Conservation (phyloP, 1,284 basidiomycete genomes). For the Microbotryomycetes sp. region DNA sequence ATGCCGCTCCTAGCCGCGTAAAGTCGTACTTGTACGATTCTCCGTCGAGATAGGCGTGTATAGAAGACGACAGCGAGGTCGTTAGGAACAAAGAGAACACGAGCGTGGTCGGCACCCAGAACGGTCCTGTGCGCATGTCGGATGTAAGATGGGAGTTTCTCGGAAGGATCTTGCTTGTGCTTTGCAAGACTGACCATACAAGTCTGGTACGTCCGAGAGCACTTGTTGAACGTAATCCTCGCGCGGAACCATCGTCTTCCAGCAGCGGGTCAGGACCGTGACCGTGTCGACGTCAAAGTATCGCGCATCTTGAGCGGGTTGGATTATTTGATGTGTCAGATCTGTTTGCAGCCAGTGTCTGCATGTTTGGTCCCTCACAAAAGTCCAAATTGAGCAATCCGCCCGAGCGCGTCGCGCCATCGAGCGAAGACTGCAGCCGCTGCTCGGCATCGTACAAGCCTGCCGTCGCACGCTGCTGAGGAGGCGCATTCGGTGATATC, state of each 20-base stretch:
- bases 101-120: conserved; percentile 90
- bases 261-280: conserved; percentile 43
- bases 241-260: conserved; percentile 43
- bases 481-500: conserved; percentile 26
- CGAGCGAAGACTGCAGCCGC: conserved; percentile 11
- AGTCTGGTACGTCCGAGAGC: conserved; percentile 45
- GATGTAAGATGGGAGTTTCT: background rate
- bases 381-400: conserved; percentile 29
- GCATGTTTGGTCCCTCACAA: no score
- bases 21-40: conserved; percentile 69
- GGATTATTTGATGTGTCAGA: no score
- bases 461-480: conserved; percentile 5
- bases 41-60: conserved; percentile 67
- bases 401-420: conserved; percentile 26
- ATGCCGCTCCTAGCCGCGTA: conserved; percentile 68
- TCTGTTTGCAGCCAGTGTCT: no score
- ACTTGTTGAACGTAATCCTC: conserved; percentile 45
- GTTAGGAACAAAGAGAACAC: conserved; percentile 85
- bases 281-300: conserved; percentile 47
- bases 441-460: conserved; percentile 21
- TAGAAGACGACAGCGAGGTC: conserved; percentile 75
- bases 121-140: conserved; percentile 55
- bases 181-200: conserved; percentile 42
- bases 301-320: conserved; percentile 43
- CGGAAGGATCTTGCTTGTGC: background rate